Evolutionary conservation across 2,329 filamentous ascomycete species (phyloP).

Genomic region (Calonectria naviculata): DNA sequence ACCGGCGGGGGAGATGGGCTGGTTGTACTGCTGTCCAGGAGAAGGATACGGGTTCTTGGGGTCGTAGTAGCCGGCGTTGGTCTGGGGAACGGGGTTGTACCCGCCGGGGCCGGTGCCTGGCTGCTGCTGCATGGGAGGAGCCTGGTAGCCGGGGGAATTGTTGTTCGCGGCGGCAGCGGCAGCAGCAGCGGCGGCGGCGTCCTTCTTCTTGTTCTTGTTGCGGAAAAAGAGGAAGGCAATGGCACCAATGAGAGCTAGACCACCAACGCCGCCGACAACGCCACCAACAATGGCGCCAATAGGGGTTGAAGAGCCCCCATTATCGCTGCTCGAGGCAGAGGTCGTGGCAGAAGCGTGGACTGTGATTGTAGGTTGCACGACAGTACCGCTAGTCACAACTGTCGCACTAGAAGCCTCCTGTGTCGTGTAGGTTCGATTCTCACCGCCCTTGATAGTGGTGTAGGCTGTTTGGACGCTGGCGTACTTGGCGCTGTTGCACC

Average conservation of each 20-base stretch:
- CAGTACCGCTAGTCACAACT: conserved; percentile 20
- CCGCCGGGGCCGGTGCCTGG: conserved; percentile 23
- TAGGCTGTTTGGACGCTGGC: conserved; percentile 46
- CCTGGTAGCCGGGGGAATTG: conserved; percentile 20
- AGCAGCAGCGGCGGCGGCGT: conserved; percentile 19
- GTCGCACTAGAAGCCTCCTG: conserved; percentile 38
- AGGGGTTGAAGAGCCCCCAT: conserved; percentile 30
- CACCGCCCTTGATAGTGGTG: conserved; percentile 55
- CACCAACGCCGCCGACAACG: conserved; percentile 50
- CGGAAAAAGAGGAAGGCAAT: conserved; percentile 47
- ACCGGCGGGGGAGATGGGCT: conserved; percentile 17
- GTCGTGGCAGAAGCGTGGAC: neutral
- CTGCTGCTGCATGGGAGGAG: conserved; percentile 29
- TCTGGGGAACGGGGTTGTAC: conserved; percentile 26
- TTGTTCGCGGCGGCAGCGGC: conserved; percentile 15
- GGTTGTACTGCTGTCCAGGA: conserved; percentile 34
- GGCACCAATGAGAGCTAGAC: conserved; percentile 43
- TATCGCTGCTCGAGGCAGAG: neutral
- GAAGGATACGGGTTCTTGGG: conserved; percentile 40
- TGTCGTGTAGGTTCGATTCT: conserved; percentile 22
- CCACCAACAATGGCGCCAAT: conserved; percentile 52
- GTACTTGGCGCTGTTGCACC: conserved; percentile 51
- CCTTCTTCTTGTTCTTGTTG: conserved; percentile 38
- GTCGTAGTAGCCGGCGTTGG: conserved; percentile 39
- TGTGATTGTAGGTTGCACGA: neutral